A percentile compares a stretch with the other conserved stretches of the same genome.
Conservation (phyloP, 768 basidiomycete genomes). For the Hypsizygus marmoreus region DNA sequence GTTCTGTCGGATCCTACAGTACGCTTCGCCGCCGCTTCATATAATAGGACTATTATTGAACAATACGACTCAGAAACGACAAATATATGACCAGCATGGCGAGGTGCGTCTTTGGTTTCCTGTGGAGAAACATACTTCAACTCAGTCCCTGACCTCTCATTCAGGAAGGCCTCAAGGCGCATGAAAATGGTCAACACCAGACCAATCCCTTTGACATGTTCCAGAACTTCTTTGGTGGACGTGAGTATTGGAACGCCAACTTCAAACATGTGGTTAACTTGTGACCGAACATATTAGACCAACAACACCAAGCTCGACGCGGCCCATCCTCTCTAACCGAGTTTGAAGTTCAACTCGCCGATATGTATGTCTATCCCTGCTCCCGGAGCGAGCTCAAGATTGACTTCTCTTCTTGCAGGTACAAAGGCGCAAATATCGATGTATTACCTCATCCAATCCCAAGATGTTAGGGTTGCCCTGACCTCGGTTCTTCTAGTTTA, state of each 20-base stretch:
- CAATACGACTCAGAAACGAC: conserved; percentile 65
- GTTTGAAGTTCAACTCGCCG: conserved; percentile 84
- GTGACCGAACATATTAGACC: conserved; percentile 31
- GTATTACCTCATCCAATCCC: conserved; percentile 43
- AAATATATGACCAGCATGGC: conserved; percentile 93
- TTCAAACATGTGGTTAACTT: not conserved
- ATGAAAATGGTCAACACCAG: conserved; percentile 82
- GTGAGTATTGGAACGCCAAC: conserved; percentile 53
- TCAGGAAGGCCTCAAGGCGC: conserved; percentile 88
- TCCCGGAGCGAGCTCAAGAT: not conserved
- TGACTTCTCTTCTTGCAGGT: conserved; percentile 44
- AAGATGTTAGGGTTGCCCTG: not conserved
- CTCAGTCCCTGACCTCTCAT: conserved; percentile 10
- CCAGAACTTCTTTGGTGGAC: conserved; percentile 87
- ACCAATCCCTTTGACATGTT: conserved; percentile 96
- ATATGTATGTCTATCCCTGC: conserved; percentile 74
- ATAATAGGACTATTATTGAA: conserved; percentile 3
- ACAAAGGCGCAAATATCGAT: conserved; percentile 85
- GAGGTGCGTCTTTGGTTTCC: conserved; percentile 52
- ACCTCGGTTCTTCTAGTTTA: conserved; percentile 59
- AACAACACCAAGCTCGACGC: conserved; percentile 65
- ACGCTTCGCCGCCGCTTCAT: conserved; percentile 23
- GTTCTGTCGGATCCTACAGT: conserved; percentile 87
- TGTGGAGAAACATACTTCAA: conserved; percentile 5
- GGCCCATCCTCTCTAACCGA: conserved; percentile 79